These are phyloP conservation scores for Vaccinium darrowii DNA, from an alignment of 148 eudicot genomes.

Conservation along the genomic window DNA sequence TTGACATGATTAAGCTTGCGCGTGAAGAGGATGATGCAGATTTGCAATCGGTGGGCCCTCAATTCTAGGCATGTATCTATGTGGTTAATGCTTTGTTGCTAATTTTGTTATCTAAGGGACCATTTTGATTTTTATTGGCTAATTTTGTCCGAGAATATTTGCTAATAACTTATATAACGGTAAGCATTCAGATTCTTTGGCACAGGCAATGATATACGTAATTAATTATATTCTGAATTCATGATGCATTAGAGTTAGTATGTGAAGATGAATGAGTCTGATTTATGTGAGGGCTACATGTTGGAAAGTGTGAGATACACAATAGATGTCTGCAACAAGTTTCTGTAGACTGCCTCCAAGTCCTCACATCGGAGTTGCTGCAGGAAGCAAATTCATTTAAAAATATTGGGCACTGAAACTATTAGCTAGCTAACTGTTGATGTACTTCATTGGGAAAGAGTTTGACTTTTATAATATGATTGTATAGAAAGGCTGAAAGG, in stretches of 20 bases:
- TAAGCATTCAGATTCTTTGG: not conserved
- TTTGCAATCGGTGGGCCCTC: constrained; percentile 92
- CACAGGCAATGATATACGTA: not conserved
- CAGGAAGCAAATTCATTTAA: not conserved
- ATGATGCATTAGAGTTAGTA: not conserved
- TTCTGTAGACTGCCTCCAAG: not conserved
- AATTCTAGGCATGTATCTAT: constrained; percentile 65
- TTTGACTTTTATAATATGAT: not conserved
- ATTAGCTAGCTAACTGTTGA: not conserved
- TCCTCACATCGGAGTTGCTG: not conserved
- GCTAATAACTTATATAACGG: not conserved
- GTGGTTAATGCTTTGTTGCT: not conserved
- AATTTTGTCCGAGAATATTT: not conserved
- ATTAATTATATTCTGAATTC: not conserved
- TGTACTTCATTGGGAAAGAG: not conserved
- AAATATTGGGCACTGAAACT: not conserved
- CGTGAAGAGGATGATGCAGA: constrained; percentile 90
- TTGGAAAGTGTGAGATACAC: not conserved
- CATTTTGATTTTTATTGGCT: not conserved
- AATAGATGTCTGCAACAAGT: not conserved
- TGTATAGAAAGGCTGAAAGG: not conserved
- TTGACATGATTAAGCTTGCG: constrained; percentile 96
- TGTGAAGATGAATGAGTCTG: not conserved
- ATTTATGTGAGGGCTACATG: not conserved
- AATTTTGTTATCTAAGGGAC: not conserved